Evolutionary conservation across 148 eudicot species (phyloP).

Genomic region (Polygonum maritimum): DNA sequence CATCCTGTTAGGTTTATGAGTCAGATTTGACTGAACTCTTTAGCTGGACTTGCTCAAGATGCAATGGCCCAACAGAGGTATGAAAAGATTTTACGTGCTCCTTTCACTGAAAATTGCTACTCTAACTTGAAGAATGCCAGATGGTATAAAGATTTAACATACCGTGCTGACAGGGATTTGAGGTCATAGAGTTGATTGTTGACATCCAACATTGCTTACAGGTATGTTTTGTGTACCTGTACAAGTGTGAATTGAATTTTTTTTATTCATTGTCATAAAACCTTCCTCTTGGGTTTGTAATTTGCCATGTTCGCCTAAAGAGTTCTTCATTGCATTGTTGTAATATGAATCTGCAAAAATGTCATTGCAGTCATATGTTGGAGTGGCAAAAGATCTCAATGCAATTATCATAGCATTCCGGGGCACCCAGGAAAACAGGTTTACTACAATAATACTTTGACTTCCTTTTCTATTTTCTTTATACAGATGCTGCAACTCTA

Average conservation of each 20-base stretch:
- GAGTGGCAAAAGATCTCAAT: slow-evolving; percentile 68
- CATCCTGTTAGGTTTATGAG: slow-evolving; percentile 60
- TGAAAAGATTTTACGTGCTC: not conserved
- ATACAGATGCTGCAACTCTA: not conserved
- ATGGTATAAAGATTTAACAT: not conserved
- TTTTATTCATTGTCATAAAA: not conserved
- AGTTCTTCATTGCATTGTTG: not conserved
- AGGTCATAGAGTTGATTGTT: slow-evolving; percentile 78
- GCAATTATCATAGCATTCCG: slow-evolving; percentile 88
- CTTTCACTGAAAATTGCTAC: not conserved
- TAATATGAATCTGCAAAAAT: slow-evolving; percentile 7
- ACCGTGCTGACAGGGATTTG: slow-evolving; percentile 62
- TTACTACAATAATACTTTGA: slow-evolving; percentile 10
- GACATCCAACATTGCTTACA: slow-evolving; percentile 84
- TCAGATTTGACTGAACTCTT: slow-evolving; percentile 84
- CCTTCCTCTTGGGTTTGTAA: not conserved
- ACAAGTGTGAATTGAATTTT: not conserved
- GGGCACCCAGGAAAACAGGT: slow-evolving; percentile 94
- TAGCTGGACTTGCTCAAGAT: slow-evolving; percentile 91
- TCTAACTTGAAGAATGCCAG: not conserved
- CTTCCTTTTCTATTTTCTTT: not conserved
- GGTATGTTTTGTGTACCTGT: slow-evolving; percentile 21
- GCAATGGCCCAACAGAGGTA: slow-evolving; percentile 75
- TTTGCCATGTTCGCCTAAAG: not conserved
- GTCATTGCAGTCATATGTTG: slow-evolving; percentile 75